Conservation (phyloP, 371 early-diverging fungal species). For the Dichotomocladium elegans region DNA sequence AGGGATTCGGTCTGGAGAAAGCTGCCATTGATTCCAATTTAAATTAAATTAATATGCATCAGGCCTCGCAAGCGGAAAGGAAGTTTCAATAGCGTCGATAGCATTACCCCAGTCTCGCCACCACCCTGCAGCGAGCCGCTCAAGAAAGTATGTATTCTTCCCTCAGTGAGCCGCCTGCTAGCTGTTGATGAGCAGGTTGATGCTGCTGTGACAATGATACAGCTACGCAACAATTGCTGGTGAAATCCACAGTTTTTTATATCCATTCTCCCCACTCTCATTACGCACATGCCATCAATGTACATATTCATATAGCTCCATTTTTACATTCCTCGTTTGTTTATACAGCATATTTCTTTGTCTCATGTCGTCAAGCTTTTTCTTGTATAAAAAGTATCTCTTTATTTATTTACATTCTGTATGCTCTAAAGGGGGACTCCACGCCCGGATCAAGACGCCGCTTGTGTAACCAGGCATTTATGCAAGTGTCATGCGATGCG, state of each 20-base stretch:
- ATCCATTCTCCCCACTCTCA: neutral
- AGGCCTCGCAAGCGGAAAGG: neutral
- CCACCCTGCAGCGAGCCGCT: slow-evolving; percentile 5
- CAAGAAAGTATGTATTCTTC: slow-evolving; percentile 6
- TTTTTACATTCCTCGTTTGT: neutral
- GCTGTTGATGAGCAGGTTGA: slow-evolving; percentile 19
- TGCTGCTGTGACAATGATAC: slow-evolving; percentile 39
- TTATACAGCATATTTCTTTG: neutral
- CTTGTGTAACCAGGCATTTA: too few relatives aligned
- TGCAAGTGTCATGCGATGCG: too few relatives aligned
- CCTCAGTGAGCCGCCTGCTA: slow-evolving; percentile 17
- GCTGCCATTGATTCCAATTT: neutral
- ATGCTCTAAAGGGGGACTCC: too few relatives aligned
- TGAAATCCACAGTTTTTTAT: neutral
- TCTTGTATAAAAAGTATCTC: too few relatives aligned
- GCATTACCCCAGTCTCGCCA: slow-evolving; percentile 9
- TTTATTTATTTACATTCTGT: too few relatives aligned
- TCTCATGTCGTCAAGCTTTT: neutral
- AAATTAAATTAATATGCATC: neutral
- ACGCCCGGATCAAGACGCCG: too few relatives aligned
- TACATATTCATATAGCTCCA: neutral
- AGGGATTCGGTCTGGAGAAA: neutral
- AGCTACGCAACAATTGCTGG: slow-evolving; percentile 9
- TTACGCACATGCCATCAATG: neutral
- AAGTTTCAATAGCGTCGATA: slow-evolving; percentile 2